Evolutionary conservation across 176 grass and related monocot genomes (phyloP), one percentile per base, ranked within the genome.

Genomic region (Eleusine indica): DNA sequence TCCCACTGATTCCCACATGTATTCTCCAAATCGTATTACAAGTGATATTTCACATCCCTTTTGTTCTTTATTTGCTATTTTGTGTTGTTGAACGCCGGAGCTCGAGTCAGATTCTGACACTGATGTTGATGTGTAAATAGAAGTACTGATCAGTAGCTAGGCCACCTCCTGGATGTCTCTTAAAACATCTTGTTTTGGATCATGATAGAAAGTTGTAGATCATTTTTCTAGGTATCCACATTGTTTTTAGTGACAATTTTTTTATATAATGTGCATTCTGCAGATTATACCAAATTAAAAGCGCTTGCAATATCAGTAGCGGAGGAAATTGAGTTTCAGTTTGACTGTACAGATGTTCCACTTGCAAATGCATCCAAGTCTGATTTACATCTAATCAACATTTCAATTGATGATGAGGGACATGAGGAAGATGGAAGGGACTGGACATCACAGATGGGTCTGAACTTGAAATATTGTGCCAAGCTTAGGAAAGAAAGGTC

Each of bases 301-400:
- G 96, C 96, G 9, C 85, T 99, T 53, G 93, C 96, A 51, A 94
- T 99, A 96, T 99, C 91, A 44, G 84, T 99, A 78, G 96, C 96
- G 49, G 96, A 99, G 85, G 96, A 99, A 89, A 94, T 93, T 11
- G 86, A 88, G 63, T 87, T 90, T 43, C 81, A 83, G 42, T 90
- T 94, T 68, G 87, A 92, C 32, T 95, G 81, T 89, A 85, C 87
- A 78, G 96, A 99, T 77, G 70, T 91, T 78, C 84, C 91, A 76
- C 75, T 96, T 74, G 85, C 73, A 70, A 99, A 90, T 92, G 93
- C 93, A 60, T 92, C 85, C 17, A 85, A 80, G 44, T 85, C 96
- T 74, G 89, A 92, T 91, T 48, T 99, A 44, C 66, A 92, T 77
- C 54, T 92, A 74, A 96, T 99, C 78, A 99, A 99, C 51, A 90